A percentile compares a stretch with the other conserved stretches of the same genome.
These are phyloP conservation scores for Suillus bovinus DNA, from an alignment of 768 basidiomycete species.

Conservation along the genomic window DNA sequence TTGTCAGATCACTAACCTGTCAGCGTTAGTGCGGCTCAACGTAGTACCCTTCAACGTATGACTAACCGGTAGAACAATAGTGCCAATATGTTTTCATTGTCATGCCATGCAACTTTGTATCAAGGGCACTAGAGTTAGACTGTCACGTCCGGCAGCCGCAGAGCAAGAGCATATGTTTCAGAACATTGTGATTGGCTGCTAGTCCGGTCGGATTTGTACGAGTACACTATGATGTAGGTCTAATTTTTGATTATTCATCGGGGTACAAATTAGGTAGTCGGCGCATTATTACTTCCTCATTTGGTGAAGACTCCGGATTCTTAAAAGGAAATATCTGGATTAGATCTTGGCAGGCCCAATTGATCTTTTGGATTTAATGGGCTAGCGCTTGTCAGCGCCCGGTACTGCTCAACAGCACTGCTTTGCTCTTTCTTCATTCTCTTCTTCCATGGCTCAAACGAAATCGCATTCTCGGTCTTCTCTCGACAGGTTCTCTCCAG, in stretches of 20 bases:
- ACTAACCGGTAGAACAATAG: background rate
- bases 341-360: conserved; percentile 1
- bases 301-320: background rate
- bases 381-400: conserved; percentile 1
- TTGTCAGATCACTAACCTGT: background rate
- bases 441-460: background rate
- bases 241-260: background rate
- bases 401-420: background rate
- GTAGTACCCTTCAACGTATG: background rate
- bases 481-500: background rate
- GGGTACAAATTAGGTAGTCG: background rate
- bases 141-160: background rate
- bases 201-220: background rate
- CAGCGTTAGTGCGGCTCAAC: background rate
- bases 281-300: background rate
- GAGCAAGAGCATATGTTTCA: background rate
- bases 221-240: background rate
- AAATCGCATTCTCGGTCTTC: background rate
- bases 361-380: background rate
- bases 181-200: no score
- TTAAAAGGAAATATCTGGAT: conserved; percentile 3
- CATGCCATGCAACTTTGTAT: background rate
- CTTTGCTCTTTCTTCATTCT: background rate
- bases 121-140: no score
- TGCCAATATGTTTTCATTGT: background rate